These are phyloP conservation scores for Isatis lusitanica DNA, from an alignment of 441 rosid species.

Conservation along the genomic window DNA sequence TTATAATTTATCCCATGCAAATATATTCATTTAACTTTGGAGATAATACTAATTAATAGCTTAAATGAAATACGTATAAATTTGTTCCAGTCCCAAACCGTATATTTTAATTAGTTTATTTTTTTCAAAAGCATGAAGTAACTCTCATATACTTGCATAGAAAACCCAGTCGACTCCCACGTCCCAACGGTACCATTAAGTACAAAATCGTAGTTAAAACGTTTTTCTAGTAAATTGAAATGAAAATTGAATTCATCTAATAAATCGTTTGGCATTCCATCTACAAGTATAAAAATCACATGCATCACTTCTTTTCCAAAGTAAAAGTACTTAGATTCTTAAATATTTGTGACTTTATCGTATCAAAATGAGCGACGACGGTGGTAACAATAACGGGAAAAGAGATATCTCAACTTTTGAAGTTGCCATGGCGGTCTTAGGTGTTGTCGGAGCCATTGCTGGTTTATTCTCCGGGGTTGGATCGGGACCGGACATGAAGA, in stretches of 20 bases:
- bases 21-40: not conserved
- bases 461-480: slow-evolving; percentile 7
- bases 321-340: not conserved
- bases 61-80: not conserved
- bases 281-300: slow-evolving; percentile 11
- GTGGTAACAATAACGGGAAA: not conserved
- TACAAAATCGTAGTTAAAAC: not conserved
- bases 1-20: not conserved
- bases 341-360: not conserved
- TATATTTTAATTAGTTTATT: not conserved
- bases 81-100: not conserved
- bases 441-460: slow-evolving; percentile 18
- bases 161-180: not conserved
- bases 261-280: slow-evolving; percentile 9
- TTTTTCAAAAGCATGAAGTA: not conserved
- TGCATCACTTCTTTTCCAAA: not conserved
- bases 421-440: not conserved
- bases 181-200: not conserved
- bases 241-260: not conserved
- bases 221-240: slow-evolving; percentile 18
- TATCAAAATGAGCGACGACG: slow-evolving; percentile 18
- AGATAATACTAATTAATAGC: not conserved
- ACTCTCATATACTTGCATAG: not conserved
- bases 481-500: not conserved
- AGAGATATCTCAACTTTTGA: not conserved